Evolutionary conservation across 2,329 filamentous ascomycete genomes (phyloP).

Genomic region (Aureobasidium sp.): DNA sequence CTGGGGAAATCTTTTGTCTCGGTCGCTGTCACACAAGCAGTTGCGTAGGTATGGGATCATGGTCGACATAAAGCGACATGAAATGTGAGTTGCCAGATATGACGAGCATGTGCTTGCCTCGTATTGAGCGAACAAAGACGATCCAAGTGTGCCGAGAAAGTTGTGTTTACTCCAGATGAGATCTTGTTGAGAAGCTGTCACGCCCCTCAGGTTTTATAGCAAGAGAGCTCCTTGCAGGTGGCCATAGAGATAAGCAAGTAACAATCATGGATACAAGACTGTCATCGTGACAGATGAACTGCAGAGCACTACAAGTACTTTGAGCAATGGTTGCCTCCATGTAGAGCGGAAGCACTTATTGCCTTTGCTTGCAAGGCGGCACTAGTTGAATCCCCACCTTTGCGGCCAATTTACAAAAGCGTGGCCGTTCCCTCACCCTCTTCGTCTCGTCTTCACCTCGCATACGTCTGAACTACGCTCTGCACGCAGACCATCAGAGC

Average conservation of each 20-base stretch:
- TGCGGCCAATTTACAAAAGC: constrained; percentile 13
- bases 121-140: neutral
- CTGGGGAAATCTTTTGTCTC: constrained; percentile 11
- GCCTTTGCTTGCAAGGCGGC: constrained; percentile 4
- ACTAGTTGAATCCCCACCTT: constrained; percentile 15
- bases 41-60: neutral
- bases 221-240: neutral
- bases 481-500: constrained; percentile 12
- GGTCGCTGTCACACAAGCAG: neutral
- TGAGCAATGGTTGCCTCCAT: neutral
- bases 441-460: constrained; percentile 11
- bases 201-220: neutral
- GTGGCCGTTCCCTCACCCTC: constrained; percentile 10
- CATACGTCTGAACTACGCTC: constrained; percentile 10
- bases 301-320: neutral
- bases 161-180: neutral
- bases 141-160: neutral
- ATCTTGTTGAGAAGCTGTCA: neutral
- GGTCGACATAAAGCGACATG: neutral
- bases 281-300: neutral
- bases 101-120: neutral
- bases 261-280: too few relatives aligned
- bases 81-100: too few relatives aligned
- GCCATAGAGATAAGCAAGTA: neutral
- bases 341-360: constrained; percentile 4